These are phyloP conservation scores for Blastosporella zonata DNA, from an alignment of 1,284 basidiomycete species.

Conservation along the genomic window DNA sequence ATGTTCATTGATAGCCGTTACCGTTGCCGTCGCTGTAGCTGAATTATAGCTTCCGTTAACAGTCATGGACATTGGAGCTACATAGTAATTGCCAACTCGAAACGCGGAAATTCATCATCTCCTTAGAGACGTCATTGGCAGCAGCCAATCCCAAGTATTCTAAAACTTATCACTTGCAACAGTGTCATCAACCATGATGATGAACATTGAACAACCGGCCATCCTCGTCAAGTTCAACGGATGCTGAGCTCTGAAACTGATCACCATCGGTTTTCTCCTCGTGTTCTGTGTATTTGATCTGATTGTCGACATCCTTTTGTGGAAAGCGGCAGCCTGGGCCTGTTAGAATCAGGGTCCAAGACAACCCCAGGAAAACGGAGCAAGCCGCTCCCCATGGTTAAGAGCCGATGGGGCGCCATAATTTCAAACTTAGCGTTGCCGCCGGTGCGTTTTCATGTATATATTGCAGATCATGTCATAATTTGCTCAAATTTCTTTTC, in stretches of 20 bases:
- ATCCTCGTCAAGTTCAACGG: neutral
- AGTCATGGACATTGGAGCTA: no score
- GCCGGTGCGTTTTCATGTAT: constrained; percentile 10
- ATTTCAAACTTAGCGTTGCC: constrained; percentile 4
- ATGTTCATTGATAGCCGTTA: no score
- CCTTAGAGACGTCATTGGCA: constrained; percentile 3
- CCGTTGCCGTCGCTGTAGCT: no score
- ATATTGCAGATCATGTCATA: constrained; percentile 1
- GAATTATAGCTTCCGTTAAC: neutral
- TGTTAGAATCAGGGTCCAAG: constrained; percentile 10
- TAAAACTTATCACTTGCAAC: neutral
- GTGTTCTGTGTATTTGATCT: neutral
- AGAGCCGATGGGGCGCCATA: constrained; percentile 4
- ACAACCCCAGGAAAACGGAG: constrained; percentile 13
- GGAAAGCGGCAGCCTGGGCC: neutral
- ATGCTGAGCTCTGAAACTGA: no score
- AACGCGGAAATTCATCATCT: neutral
- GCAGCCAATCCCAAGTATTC: neutral
- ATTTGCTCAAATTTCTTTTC: constrained; percentile 6
- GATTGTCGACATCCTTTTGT: neutral
- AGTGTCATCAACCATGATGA: no score
- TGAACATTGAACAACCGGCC: neutral
- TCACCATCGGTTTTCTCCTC: neutral
- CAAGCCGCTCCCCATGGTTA: constrained; percentile 5
- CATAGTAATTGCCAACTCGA: constrained; percentile 2